Conservation (phyloP, 352 stramenopile species). For the Phytophthora sansomeana region DNA sequence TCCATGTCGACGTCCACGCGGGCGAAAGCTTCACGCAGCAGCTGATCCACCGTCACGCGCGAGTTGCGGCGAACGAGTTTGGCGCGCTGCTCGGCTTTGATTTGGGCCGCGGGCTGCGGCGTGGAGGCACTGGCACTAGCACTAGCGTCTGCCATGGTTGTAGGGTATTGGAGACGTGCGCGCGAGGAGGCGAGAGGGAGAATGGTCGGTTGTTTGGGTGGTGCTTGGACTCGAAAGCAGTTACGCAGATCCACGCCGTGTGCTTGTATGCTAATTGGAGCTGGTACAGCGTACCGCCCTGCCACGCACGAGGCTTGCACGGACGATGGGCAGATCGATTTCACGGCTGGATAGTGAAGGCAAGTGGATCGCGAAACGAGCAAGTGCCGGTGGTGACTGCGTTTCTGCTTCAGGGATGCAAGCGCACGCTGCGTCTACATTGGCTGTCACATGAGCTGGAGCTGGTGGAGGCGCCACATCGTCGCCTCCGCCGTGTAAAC, state of each 20-base stretch:
- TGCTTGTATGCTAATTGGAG: constrained; percentile 36
- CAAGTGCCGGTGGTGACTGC: constrained; percentile 23
- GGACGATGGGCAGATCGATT: neutral
- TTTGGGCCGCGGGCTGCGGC: neutral
- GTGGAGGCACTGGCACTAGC: neutral
- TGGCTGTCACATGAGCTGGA: constrained; percentile 11
- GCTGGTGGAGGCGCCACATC: constrained; percentile 13
- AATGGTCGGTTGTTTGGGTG: constrained; percentile 30
- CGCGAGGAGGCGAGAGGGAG: constrained; percentile 6
- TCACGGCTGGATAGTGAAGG: constrained; percentile 1
- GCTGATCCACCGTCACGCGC: constrained; percentile 77
- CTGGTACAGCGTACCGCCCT: constrained; percentile 10
- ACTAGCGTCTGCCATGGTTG: constrained; percentile 27
- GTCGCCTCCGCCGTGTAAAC: constrained; percentile 8
- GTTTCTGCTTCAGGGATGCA: constrained; percentile 14
- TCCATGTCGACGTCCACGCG: constrained; percentile 76
- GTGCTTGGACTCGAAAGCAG: constrained; percentile 25
- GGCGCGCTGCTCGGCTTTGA: constrained; percentile 28
- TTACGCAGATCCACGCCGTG: constrained; percentile 21
- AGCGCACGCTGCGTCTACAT: constrained; percentile 8
- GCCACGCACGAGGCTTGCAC: neutral
- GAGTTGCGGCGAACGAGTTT: constrained; percentile 80
- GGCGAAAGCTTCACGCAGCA: constrained; percentile 79
- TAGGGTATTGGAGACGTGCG: neutral
- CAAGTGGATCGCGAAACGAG: neutral